Percentiles rank a stretch among this genome's conserved stretches.
These are phyloP conservation scores for Salix suchowensis DNA, from an alignment of 345 rosid genomes.

Conservation along the genomic window DNA sequence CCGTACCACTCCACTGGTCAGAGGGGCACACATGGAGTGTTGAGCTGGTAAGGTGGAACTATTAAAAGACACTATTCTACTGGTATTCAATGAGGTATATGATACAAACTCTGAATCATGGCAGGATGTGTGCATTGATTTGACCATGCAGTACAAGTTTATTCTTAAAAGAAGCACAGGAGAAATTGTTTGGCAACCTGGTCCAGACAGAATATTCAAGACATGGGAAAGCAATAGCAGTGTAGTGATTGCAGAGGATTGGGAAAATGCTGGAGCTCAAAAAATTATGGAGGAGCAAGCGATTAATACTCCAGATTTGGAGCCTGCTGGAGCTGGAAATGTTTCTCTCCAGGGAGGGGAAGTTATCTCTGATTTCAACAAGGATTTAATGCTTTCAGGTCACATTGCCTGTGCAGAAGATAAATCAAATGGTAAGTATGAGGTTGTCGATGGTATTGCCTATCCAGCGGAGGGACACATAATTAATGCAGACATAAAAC, in stretches of 20 bases:
- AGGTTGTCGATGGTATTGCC: neutral
- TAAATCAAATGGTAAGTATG: neutral
- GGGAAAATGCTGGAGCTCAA: conserved; percentile 30
- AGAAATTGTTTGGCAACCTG: conserved; percentile 33
- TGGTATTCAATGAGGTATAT: neutral
- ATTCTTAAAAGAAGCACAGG: conserved; percentile 20
- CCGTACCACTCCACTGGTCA: conserved; percentile 31
- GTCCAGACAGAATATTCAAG: conserved; percentile 28
- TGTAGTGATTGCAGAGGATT: conserved; percentile 26
- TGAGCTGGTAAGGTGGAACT: conserved; percentile 25
- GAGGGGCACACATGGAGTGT: conserved; percentile 30
- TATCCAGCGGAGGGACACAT: neutral
- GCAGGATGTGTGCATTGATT: conserved; percentile 20
- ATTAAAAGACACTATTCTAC: neutral
- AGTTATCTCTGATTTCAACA: neutral
- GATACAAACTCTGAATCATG: neutral
- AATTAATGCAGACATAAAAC: neutral
- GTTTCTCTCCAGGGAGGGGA: neutral
- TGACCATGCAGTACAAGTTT: conserved; percentile 30
- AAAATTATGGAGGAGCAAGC: conserved; percentile 18
- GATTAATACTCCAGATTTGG: neutral
- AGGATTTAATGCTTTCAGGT: neutral
- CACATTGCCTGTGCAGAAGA: conserved; percentile 6
- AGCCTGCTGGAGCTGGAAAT: neutral
- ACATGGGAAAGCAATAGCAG: conserved; percentile 24